phyloP scores from a whole-genome alignment of 352 stramenopile genomes.

The Proteromonas lacertae region DNA sequence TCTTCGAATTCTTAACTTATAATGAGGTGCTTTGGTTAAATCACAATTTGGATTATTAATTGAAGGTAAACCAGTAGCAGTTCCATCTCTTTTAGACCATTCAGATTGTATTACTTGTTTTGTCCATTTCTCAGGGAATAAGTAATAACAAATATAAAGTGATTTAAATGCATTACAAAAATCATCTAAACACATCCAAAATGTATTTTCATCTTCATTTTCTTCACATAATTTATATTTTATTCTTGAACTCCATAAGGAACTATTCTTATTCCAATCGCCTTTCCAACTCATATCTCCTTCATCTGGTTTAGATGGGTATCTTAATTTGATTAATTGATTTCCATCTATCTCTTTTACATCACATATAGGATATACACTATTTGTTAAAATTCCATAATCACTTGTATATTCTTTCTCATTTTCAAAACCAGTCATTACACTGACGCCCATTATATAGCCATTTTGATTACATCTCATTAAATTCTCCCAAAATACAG shows the following conservation, averaged over 20 bases:
- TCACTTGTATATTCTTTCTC: constrained; percentile 45
- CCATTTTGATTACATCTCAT: constrained; percentile 33
- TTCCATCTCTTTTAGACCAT: constrained; percentile 11
- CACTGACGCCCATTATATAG: constrained; percentile 50
- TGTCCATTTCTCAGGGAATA: constrained; percentile 39
- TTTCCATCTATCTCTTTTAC: constrained; percentile 37
- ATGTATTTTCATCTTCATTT: constrained; percentile 39
- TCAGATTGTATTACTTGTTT: constrained; percentile 13
- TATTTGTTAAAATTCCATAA: constrained; percentile 47
- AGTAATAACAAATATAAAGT: constrained; percentile 60
- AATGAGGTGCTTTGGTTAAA: constrained; percentile 51
- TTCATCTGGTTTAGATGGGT: constrained; percentile 42
- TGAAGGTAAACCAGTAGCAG: constrained; percentile 25
- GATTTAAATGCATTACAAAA: constrained; percentile 54
- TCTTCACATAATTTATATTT: constrained; percentile 25
- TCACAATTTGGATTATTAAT: constrained; percentile 29
- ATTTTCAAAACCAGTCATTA: constrained; percentile 30
- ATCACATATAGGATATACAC: constrained; percentile 56
- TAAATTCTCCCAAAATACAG: constrained; percentile 49
- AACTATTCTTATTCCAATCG: constrained; percentile 50
- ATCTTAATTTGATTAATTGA: constrained; percentile 44
- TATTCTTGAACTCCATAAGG: constrained; percentile 41
- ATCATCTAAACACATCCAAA: constrained; percentile 75
- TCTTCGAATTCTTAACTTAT: constrained; percentile 21
- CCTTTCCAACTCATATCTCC: constrained; percentile 67